These are phyloP conservation scores for Didymella pomorum DNA, from an alignment of 2,329 filamentous ascomycete genomes.

Conservation along the genomic window DNA sequence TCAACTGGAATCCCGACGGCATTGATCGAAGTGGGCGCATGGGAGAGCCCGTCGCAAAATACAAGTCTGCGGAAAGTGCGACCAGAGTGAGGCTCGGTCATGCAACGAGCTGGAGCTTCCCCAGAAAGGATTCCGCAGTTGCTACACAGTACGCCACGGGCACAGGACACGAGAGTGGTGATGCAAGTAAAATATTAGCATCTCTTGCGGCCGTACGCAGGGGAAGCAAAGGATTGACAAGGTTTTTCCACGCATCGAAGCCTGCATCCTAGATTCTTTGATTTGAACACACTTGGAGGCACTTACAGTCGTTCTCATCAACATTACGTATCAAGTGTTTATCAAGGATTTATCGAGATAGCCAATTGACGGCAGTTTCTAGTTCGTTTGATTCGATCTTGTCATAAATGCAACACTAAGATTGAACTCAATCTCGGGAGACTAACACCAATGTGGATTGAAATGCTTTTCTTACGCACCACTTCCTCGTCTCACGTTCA, in stretches of 20 bases:
- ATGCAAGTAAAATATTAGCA: no score
- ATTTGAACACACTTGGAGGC: not conserved
- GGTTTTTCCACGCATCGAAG: not conserved
- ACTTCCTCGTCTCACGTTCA: no score
- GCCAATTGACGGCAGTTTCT: no score
- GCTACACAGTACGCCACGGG: not conserved
- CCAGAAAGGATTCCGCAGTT: not conserved
- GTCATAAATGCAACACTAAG: not conserved
- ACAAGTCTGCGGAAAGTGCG: not conserved
- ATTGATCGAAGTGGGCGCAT: no score
- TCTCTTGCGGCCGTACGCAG: not conserved
- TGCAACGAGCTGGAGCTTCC: not conserved
- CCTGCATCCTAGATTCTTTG: not conserved
- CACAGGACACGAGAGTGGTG: not conserved
- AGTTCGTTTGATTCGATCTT: not conserved
- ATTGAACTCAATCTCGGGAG: not conserved
- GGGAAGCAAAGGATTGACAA: not conserved
- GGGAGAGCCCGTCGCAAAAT: not conserved
- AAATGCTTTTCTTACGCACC: no score
- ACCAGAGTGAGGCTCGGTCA: not conserved
- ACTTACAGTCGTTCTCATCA: not conserved
- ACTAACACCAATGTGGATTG: not conserved
- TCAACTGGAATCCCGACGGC: not conserved
- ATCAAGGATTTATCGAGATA: not conserved
- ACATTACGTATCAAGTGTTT: not conserved